Base-by-base conservation (phyloP, 306 rosid genomes). In the Corylus avellana region DNA sequence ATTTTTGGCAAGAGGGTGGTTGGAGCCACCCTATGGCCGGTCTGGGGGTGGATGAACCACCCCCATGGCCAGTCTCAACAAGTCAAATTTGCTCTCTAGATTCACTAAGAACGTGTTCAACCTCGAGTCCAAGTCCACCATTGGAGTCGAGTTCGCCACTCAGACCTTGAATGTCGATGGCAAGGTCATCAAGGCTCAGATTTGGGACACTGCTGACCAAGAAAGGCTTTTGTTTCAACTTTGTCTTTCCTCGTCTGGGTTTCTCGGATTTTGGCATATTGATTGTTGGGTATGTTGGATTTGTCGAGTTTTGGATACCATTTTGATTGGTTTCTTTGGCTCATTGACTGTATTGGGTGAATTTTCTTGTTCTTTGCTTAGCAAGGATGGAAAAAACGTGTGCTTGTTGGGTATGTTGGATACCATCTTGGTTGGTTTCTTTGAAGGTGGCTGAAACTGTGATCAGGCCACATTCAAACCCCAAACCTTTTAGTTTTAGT, bases 191-290 rank as follows among this genome's bases (percentile, higher is more conserved):
- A 95, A 95, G 81, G 92, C 98, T 80, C 97, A 92, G 97, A 95
- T 95, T 93, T 95, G 98, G 98, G 98, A 95, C 80, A 95, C 98
- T 59, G 98, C 98, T 1, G 98, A 98, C 51, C 98, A 95, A 83
- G 98, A 95, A 77, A 92, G 98, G 98, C 92, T 22, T 8, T 67
- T 22, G 2, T 16, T 64, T 48, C 78, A 29, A 16, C 77, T 80
- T 32, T 32, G 39, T n/a, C 32, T 73, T 49, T 74, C 64, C 84
- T 73, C 25, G 7, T 79, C 27, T 81, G 25, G 79, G 62, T 86
- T 53, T 78, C 51, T 72, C 70, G 16, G 12, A 1, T 12, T 39
- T 73, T 73, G 51, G 49, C 48, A 10, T 17, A 29, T 64, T 27
- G 44, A 2, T 76, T 73, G 55, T 46, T 53, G 18, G 69, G 39